phyloP scores from a whole-genome alignment of 2,329 filamentous ascomycete genomes.

The Didymella pomorum region DNA sequence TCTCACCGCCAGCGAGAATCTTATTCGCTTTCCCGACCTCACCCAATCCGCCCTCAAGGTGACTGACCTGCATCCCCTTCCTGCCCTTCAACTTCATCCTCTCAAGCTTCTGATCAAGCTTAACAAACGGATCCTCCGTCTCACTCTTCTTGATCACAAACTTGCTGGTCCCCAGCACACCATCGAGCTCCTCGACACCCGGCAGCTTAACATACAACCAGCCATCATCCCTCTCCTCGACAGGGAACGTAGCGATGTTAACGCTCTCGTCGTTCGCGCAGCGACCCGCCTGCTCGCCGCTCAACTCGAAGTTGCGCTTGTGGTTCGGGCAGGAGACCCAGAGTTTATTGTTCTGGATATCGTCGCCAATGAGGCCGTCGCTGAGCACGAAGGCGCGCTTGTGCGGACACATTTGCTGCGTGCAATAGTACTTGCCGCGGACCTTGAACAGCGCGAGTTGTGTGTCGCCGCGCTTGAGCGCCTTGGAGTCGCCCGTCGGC shows the following conservation, averaged over 20 bases:
- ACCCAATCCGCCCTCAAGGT: slow-evolving; percentile 55
- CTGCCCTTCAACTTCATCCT: slow-evolving; percentile 58
- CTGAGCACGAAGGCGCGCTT: slow-evolving; percentile 89
- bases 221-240: slow-evolving; percentile 77
- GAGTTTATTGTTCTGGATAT: slow-evolving; percentile 66
- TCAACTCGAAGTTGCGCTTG: slow-evolving; percentile 87
- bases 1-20: slow-evolving; percentile 58
- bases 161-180: slow-evolving; percentile 76
- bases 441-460: slow-evolving; percentile 89
- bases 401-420: slow-evolving; percentile 95
- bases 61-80: slow-evolving; percentile 57
- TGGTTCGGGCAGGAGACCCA: slow-evolving; percentile 89
- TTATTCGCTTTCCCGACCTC: slow-evolving; percentile 53
- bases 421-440: slow-evolving; percentile 80
- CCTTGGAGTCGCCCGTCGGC: slow-evolving; percentile 76
- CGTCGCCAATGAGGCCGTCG: slow-evolving; percentile 82
- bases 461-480: slow-evolving; percentile 85
- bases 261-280: slow-evolving; percentile 78
- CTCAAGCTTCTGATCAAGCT: slow-evolving; percentile 64
- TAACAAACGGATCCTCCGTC: slow-evolving; percentile 62
- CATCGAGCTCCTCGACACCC: slow-evolving; percentile 80
- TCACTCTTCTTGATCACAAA: slow-evolving; percentile 83
- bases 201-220: slow-evolving; percentile 83
- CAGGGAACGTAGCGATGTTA: slow-evolving; percentile 82
- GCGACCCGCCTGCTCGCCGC: slow-evolving; percentile 68